These are phyloP conservation scores for Uncinocarpus reesii DNA, from an alignment of 2,329 filamentous ascomycete genomes.

Conservation along the genomic window DNA sequence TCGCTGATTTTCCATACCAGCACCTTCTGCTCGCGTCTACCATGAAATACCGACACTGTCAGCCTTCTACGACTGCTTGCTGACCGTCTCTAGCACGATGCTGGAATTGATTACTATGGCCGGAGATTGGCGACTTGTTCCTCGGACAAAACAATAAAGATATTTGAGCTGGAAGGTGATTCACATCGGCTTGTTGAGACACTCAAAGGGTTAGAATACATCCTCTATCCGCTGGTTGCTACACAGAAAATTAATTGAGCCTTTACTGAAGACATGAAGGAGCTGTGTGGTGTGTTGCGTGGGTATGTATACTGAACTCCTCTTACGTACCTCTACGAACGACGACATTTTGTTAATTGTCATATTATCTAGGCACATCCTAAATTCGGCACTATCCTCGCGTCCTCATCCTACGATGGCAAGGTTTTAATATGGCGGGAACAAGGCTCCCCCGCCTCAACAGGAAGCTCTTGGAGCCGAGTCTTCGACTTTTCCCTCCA, in stretches of 20 bases:
- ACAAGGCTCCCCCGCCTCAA: constrained; percentile 41
- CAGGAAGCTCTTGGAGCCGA: constrained; percentile 58
- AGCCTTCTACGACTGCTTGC: not conserved
- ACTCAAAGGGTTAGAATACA: constrained; percentile 63
- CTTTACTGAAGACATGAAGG: constrained; percentile 66
- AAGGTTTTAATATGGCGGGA: constrained; percentile 99
- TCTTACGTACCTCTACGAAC: too few relatives aligned
- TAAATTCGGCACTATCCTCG: constrained; percentile 96
- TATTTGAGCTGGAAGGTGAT: constrained; percentile 95
- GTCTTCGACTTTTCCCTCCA: constrained; percentile 90
- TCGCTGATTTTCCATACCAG: not conserved
- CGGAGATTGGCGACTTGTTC: constrained; percentile 92
- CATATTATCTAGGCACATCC: constrained; percentile 58
- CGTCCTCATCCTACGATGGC: constrained; percentile 90
- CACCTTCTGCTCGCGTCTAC: too few relatives aligned
- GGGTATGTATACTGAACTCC: constrained; percentile 43
- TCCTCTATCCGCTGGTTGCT: not conserved
- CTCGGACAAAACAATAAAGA: constrained; percentile 97
- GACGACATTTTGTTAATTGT: not conserved
- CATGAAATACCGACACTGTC: too few relatives aligned
- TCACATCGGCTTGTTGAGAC: constrained; percentile 83
- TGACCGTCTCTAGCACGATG: constrained; percentile 64
- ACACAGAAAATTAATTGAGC: not conserved
- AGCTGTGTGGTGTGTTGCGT: constrained; percentile 94
- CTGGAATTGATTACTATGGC: constrained; percentile 96